phyloP scores from a whole-genome alignment of 2,329 filamentous ascomycete genomes.

The Tolypocladium tropicale region DNA sequence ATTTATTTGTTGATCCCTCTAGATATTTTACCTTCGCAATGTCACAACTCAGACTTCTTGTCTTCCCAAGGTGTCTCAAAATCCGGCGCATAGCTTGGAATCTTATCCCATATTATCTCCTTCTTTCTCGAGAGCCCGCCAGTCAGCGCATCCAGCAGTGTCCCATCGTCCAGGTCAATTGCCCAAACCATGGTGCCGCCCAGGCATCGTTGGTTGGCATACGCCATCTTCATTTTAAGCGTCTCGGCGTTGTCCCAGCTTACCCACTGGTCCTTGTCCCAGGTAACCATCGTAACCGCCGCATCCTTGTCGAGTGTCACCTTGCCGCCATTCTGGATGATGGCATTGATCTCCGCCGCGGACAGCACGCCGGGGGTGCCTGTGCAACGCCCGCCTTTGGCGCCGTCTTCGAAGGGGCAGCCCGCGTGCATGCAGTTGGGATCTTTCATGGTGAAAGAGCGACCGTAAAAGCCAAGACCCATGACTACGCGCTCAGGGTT shows the following conservation, averaged over 20 bases:
- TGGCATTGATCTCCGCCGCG: slow-evolving; percentile 20
- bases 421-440: slow-evolving; percentile 15
- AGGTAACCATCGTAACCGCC: slow-evolving; percentile 19
- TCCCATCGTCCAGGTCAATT: slow-evolving; percentile 15
- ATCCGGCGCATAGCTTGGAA: no score
- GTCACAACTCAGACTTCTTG: no score
- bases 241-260: slow-evolving; percentile 24
- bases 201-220: slow-evolving; percentile 16
- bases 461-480: slow-evolving; percentile 36
- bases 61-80: no score
- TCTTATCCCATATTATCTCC: no score
- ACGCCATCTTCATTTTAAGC: slow-evolving; percentile 20
- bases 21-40: no score
- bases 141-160: not conserved
- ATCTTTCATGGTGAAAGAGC: slow-evolving; percentile 13
- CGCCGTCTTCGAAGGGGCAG: slow-evolving; percentile 18
- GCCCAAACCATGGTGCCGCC: slow-evolving; percentile 19
- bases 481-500: slow-evolving; percentile 28
- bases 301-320: slow-evolving; percentile 12
- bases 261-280: slow-evolving; percentile 25
- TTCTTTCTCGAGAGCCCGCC: no score
- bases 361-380: slow-evolving; percentile 17
- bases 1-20: no score
- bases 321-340: slow-evolving; percentile 12
- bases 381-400: slow-evolving; percentile 16